A percentile compares a stretch with the other conserved stretches of the same genome.
phyloP scores from a whole-genome alignment of 2,329 filamentous ascomycete genomes.

The Penicillium sp. region DNA sequence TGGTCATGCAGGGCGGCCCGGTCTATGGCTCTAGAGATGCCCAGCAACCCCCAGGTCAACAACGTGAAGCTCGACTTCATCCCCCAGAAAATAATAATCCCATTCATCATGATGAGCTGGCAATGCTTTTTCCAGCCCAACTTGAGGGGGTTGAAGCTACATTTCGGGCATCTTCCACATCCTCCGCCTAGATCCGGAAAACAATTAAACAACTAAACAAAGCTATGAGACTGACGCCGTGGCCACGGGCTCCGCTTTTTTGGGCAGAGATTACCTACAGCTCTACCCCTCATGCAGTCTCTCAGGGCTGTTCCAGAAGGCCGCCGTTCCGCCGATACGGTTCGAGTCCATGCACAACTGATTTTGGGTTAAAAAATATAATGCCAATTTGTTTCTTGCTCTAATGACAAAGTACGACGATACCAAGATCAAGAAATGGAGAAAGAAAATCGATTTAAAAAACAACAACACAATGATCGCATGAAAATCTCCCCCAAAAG shows the following conservation, averaged over 20 bases:
- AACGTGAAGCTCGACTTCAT: background rate
- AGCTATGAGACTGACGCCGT: conserved; percentile 8
- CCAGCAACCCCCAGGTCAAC: conserved; percentile 3
- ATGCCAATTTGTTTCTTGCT: conserved; percentile 7
- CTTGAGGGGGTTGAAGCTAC: background rate
- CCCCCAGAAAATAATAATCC: background rate
- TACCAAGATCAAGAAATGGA: background rate
- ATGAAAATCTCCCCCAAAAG: background rate
- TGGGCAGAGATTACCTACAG: conserved; percentile 24
- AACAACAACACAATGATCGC: background rate
- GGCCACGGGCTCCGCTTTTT: conserved; percentile 16
- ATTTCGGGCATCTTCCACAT: conserved; percentile 6
- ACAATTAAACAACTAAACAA: background rate
- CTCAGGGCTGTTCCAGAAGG: conserved; percentile 25
- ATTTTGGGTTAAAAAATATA: conserved; percentile 7
- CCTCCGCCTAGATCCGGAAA: background rate
- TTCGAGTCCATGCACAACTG: conserved; percentile 15
- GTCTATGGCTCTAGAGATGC: conserved; percentile 15
- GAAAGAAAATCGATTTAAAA: conserved; percentile 1
- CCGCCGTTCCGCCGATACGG: conserved; percentile 18
- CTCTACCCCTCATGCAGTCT: conserved; percentile 19
- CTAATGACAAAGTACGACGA: conserved; percentile 3
- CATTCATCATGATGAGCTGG: conserved; percentile 11
- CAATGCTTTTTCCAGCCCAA: conserved; percentile 17
- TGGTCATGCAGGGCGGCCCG: conserved; percentile 34